These are phyloP conservation scores for Petrea volubilis DNA, from an alignment of 257 asterid genomes.

Conservation along the genomic window DNA sequence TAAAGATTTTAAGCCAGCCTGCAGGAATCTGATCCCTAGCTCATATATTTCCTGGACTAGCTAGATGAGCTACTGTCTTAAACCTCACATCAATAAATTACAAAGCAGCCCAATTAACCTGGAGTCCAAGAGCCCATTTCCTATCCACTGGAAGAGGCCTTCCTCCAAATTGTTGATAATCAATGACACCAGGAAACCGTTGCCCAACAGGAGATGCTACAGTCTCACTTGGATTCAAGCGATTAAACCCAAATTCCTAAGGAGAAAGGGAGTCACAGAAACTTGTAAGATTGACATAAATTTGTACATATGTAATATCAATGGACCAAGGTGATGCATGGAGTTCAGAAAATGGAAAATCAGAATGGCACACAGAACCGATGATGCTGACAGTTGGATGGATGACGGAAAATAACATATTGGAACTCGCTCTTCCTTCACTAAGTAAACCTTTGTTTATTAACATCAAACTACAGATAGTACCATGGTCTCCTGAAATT, in stretches of 20 bases:
- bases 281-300: background rate
- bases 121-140: slow-evolving; percentile 98
- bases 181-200: slow-evolving; percentile 57
- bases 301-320: background rate
- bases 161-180: slow-evolving; percentile 61
- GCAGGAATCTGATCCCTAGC: background rate
- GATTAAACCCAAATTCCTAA: slow-evolving; percentile 57
- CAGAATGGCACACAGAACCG: background rate
- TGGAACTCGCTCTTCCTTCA: background rate
- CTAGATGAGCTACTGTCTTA: too few relatives aligned
- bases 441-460: background rate
- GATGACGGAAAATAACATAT: background rate
- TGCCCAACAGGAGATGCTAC: slow-evolving; percentile 56
- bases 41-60: background rate
- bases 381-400: background rate
- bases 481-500: slow-evolving; percentile 82
- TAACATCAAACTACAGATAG: slow-evolving; percentile 18
- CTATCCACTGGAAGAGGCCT: slow-evolving; percentile 64
- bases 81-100: slow-evolving; percentile 11
- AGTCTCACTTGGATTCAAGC: slow-evolving; percentile 49
- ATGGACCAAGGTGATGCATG: background rate
- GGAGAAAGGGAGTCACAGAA: slow-evolving; percentile 4
- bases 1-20: background rate
- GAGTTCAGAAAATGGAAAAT: background rate
- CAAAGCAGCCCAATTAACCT: slow-evolving; percentile 53